A percentile compares a stretch with the other conserved stretches of the same genome.
phyloP scores from a whole-genome alignment of 1,284 basidiomycete genomes.

The Tilletia walkeri region DNA sequence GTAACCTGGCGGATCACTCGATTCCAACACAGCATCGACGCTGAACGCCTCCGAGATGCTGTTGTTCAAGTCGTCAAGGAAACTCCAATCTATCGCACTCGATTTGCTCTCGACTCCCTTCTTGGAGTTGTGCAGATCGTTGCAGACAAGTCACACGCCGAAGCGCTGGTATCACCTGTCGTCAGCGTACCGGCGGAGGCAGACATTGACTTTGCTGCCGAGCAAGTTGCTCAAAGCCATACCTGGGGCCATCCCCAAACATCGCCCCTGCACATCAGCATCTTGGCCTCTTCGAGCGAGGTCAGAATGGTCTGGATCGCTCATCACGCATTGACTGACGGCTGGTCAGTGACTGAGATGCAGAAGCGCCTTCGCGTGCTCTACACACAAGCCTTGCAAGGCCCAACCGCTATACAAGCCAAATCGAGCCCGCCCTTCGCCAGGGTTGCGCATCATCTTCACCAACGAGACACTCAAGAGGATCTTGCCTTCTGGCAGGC shows the following conservation, averaged over 20 bases:
- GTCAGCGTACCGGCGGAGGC: neutral
- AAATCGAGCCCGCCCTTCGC: neutral
- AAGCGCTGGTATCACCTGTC: slow-evolving; percentile 1
- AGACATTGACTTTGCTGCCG: neutral
- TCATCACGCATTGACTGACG: neutral
- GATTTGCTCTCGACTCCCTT: neutral
- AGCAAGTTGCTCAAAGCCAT: neutral
- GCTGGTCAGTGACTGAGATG: neutral
- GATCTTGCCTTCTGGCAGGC: neutral
- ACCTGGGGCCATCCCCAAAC: neutral
- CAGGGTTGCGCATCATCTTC: slow-evolving; percentile 2
- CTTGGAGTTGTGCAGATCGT: neutral
- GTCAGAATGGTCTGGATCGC: neutral
- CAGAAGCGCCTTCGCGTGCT: slow-evolving; percentile 3
- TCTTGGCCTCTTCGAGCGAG: neutral
- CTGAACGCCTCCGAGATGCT: neutral
- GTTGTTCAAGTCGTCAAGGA: slow-evolving; percentile 3
- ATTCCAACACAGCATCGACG: neutral
- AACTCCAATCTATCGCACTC: slow-evolving; percentile 4
- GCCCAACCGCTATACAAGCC: neutral
- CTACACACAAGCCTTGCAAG: neutral
- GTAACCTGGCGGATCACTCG: neutral
- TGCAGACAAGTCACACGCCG: neutral
- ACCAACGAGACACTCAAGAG: neutral
- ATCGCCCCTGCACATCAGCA: neutral